Conservation (phyloP, 768 basidiomycete genomes). For the Amanita rubescens region DNA sequence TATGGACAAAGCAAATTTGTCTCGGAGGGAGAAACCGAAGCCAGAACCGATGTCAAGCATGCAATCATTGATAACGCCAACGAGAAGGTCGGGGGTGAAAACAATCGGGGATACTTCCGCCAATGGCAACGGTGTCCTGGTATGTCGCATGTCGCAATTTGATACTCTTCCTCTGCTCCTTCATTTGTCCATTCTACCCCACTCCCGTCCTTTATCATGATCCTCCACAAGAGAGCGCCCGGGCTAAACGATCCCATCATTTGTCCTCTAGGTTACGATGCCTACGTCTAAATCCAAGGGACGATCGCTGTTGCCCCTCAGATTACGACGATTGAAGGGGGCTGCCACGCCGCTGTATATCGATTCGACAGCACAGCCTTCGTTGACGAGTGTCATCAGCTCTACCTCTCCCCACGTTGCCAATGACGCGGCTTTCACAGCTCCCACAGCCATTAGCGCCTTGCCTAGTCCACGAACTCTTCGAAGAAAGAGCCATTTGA, state of each 20-base stretch:
- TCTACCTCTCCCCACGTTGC: background rate
- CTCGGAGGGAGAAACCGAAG: background rate
- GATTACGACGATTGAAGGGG: conserved; percentile 2
- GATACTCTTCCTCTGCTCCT: background rate
- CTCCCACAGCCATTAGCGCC: background rate
- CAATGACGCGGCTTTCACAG: background rate
- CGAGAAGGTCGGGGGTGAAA: background rate
- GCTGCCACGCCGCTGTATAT: background rate
- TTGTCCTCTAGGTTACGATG: background rate
- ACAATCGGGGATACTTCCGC: background rate
- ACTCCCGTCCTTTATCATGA: background rate
- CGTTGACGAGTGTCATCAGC: background rate
- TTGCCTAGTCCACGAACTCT: background rate
- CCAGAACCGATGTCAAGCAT: background rate
- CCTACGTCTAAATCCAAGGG: background rate
- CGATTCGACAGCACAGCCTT: background rate
- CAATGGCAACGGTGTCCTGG: background rate
- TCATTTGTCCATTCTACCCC: background rate
- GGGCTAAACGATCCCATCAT: background rate
- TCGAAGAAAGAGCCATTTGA: background rate
- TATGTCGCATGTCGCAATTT: background rate
- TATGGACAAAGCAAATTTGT: background rate
- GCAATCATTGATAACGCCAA: background rate
- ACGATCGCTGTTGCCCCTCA: background rate
- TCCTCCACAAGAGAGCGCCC: background rate